A percentile compares a stretch with the other conserved stretches of the same genome.
Conservation (phyloP, 805 yeast genomes). For the Saturnispora serradocipensis region DNA sequence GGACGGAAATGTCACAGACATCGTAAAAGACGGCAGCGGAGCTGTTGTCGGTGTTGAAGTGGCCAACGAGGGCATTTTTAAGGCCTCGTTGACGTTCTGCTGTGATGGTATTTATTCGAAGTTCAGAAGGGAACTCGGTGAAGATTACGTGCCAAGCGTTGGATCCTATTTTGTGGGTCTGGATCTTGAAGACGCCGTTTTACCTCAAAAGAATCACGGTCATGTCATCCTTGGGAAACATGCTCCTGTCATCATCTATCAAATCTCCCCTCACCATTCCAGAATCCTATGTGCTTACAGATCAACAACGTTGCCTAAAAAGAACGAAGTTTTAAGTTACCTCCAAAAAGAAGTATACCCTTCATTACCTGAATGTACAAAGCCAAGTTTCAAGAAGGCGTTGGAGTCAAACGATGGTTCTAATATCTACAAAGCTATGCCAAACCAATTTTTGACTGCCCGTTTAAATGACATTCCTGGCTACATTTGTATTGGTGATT, state of each 20-base stretch:
- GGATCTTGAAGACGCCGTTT: constrained; percentile 59
- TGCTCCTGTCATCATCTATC: constrained; percentile 84
- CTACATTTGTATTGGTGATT: constrained; percentile 78
- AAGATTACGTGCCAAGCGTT: constrained; percentile 53
- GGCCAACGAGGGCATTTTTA: constrained; percentile 36
- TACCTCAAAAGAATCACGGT: constrained; percentile 72
- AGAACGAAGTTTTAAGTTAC: constrained; percentile 46
- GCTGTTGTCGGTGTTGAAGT: constrained; percentile 69
- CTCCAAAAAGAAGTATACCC: constrained; percentile 54
- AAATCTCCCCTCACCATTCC: constrained; percentile 73
- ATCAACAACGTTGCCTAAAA: constrained; percentile 62
- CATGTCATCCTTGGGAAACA: constrained; percentile 83
- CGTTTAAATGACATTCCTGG: constrained; percentile 64
- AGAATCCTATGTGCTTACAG: constrained; percentile 85
- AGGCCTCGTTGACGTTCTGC: constrained; percentile 59
- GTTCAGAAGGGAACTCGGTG: constrained; percentile 66
- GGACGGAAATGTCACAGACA: constrained; percentile 73
- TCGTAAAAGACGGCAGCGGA: constrained; percentile 44
- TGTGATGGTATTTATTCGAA: constrained; percentile 95
- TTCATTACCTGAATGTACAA: constrained; percentile 51
- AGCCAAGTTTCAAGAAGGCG: constrained; percentile 64
- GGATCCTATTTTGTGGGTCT: constrained; percentile 86
- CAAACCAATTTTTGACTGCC: constrained; percentile 86
- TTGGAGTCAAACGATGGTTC: constrained; percentile 31
- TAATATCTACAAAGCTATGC: constrained; percentile 73